These are phyloP conservation scores for Solanum arcanum DNA, from an alignment of 257 asterid genomes.

Conservation along the genomic window DNA sequence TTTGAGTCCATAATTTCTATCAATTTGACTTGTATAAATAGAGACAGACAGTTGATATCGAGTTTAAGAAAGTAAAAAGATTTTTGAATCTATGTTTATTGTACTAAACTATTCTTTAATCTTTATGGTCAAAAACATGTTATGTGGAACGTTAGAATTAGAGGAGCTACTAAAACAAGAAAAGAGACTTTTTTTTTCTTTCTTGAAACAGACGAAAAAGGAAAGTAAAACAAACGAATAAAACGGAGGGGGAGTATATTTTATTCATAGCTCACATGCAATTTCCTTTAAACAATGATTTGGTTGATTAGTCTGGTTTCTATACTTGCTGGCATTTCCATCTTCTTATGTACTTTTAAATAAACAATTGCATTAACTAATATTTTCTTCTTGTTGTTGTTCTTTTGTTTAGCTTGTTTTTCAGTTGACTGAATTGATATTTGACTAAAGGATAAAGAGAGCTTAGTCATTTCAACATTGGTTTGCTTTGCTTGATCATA, in stretches of 20 bases:
- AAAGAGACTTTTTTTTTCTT: neutral
- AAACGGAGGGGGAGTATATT: constrained; percentile 13
- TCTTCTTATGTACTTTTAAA: constrained; percentile 9
- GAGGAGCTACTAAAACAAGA: neutral
- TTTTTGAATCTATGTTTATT: too few species aligned
- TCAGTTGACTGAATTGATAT: constrained; percentile 23
- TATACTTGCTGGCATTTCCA: constrained; percentile 12
- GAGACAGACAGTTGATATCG: constrained; percentile 2
- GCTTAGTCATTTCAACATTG: constrained; percentile 3
- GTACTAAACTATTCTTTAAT: neutral
- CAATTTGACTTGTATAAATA: constrained; percentile 23
- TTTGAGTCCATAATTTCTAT: constrained; percentile 22
- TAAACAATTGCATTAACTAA: constrained; percentile 28
- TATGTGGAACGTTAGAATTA: neutral
- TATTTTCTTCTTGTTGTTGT: neutral
- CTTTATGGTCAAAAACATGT: too few species aligned
- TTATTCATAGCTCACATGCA: constrained; percentile 57
- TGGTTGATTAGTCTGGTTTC: constrained; percentile 19
- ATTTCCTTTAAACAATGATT: constrained; percentile 18
- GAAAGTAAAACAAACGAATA: neutral
- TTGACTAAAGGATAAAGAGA: constrained; percentile 35
- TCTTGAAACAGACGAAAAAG: neutral
- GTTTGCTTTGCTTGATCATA: neutral
- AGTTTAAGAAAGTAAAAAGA: too few species aligned
- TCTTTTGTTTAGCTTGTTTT: constrained; percentile 38